These are phyloP conservation scores for Chaetomium sp. DNA, from an alignment of 2,329 filamentous ascomycete species.

Conservation along the genomic window DNA sequence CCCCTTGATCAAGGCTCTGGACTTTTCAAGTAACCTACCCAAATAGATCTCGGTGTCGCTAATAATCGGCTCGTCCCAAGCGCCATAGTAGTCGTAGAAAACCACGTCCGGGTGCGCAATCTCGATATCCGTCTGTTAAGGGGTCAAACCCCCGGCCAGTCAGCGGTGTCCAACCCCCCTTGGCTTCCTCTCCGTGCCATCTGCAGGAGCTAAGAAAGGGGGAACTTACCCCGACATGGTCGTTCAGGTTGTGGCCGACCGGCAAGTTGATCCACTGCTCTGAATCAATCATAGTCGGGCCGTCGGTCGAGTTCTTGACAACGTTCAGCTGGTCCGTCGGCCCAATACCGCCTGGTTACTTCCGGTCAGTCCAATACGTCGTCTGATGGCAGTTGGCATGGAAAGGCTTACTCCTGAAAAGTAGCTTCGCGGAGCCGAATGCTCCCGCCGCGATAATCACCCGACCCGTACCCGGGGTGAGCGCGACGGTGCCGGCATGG, in stretches of 20 bases:
- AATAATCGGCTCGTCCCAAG: constrained; percentile 53
- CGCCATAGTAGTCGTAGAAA: constrained; percentile 67
- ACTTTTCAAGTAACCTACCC: constrained; percentile 32
- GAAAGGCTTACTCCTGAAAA: constrained; percentile 57
- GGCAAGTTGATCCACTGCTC: constrained; percentile 53
- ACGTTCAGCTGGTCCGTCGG: constrained; percentile 61
- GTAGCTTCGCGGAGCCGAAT: constrained; percentile 68
- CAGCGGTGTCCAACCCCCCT: neutral
- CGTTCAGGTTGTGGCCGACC: constrained; percentile 58
- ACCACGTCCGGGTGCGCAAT: constrained; percentile 49
- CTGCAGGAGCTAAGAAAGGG: neutral
- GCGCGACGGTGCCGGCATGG: constrained; percentile 59
- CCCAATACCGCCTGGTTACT: constrained; percentile 56
- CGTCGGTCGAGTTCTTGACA: constrained; percentile 54
- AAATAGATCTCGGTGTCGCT: constrained; percentile 50
- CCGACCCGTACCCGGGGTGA: constrained; percentile 61
- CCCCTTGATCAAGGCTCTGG: neutral
- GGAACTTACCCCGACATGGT: constrained; percentile 43
- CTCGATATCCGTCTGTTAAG: constrained; percentile 47
- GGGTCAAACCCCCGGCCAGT: no score
- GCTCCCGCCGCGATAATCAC: constrained; percentile 69
- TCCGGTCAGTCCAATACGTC: neutral
- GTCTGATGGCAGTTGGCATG: no score
- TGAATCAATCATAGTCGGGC: constrained; percentile 53
- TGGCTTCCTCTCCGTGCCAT: neutral